Base-by-base conservation (phyloP, 371 early-diverging fungal genomes). In the Mortierella sp. region DNA sequence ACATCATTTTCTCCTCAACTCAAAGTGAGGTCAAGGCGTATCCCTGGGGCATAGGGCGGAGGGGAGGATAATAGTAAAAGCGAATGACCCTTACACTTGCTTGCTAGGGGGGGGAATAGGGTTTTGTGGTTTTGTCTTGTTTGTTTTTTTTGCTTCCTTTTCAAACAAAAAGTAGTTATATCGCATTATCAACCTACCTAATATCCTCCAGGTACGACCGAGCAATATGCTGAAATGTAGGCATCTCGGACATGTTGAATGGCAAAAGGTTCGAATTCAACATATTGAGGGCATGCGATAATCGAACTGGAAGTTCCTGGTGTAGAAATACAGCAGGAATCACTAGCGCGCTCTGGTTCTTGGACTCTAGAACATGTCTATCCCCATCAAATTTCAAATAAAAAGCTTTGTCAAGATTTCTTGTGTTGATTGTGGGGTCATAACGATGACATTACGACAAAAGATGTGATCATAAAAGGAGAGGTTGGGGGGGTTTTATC, bases 271-370 rank as follows among this genome's bases (percentile, higher is more conserved):
- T 83, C 8, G 85, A 75, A 64, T 83, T 80, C 51, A 89, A 76
- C 62, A 86, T 84, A 19, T 85, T 84, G 28, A 91, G 79, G 17
- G 89, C 86, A 68, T 93, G 92, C 9, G 90, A 88, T 32, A 90
- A 87, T 51, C 93, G 86, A 35, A 93, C 84, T 19, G 93, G 92
- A 57, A 93, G 72, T 71, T 93, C 93, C 58, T 85, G 86, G 61
- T 90, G 86, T 63, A 93, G 75, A 66, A 93, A 93, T 26, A 85
- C 76, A 7, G 93, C 85, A 13, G 90, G 70, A 12, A 82, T 87
- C 29, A 83, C 85, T 61, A 79, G 42, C 34, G 86, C 84, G 22
- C 62, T 62, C 35, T 79, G 75, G 28, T 73, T 69, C 64, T 85
- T 78, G 15, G 74, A 75, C 55, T 76, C 68, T 9, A 75, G 58